Evolutionary conservation across 2,329 filamentous ascomycete genomes (phyloP), one percentile per base, ranked within the genome.

Genomic region (Aaosphaeria pasadenensis): DNA sequence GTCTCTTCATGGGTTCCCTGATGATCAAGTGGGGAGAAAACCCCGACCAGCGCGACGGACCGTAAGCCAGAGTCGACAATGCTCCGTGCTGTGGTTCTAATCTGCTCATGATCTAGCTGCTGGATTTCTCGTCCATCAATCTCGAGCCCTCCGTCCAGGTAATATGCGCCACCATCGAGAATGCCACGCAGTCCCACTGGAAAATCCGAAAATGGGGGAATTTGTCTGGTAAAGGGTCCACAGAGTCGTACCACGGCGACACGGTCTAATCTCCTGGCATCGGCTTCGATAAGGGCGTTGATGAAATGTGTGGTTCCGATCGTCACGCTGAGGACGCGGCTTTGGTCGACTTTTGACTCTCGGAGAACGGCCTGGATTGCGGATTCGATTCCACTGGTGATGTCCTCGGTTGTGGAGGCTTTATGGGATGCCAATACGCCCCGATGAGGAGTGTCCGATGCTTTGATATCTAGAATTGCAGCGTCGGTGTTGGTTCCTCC

Each of bases 401-500:
- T 13, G 13, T 36, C 33, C 9, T 9, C 9, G 33, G 33, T 36
- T 9, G 33, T 36, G 9, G 33, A 13, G 4, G 33, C 9, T 13
- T 36, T 36, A 13, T 11, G 9, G 13, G 33, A 36, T 9, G 9
- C 9, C 9, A 36, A 13, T 9, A 36, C 13, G 4, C 33, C 33
- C 2, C 33, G 17, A 24, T 24, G 17, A 24, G 17, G 17, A 24
- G 17, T 24, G 17, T 24, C 17, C 17, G 17, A 24, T 24, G 17
- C 17, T 24, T 24, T 24, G 13, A 13, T 36, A 49, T 71, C 62
- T 6, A 70, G 53, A 31, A 67, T 57, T 5, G 60, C 63, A 7
- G 59, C 62, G 48, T 70, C 67, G 7, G 66, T 73, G 52, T 72
- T 73, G 32, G 67, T 72, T 9, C 71, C 70, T 5, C 70, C 70